phyloP scores from a whole-genome alignment of 495 filamentous ascomycete genomes.

The Bacidia gigantensis region DNA sequence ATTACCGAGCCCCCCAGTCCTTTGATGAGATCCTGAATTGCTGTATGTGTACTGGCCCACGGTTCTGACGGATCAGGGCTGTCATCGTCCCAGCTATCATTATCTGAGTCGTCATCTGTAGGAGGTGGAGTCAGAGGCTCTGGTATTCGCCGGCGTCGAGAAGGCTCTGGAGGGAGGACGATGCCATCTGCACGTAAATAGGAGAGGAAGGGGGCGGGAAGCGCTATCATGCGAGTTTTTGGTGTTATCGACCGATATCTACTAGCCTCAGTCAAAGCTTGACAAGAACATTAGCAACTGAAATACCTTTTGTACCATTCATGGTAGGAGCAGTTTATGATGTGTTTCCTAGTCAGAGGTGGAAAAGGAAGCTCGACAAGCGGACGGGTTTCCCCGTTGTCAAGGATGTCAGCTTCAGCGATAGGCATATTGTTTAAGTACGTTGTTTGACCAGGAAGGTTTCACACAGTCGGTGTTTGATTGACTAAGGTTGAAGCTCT shows the following conservation, averaged over 20 bases:
- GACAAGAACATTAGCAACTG: neutral
- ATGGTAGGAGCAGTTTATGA: slow-evolving; percentile 88
- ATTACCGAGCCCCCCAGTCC: slow-evolving; percentile 69
- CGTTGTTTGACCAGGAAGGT: too few species aligned
- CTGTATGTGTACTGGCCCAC: slow-evolving; percentile 60
- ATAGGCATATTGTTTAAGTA: slow-evolving; percentile 4
- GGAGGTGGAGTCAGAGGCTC: slow-evolving; percentile 17
- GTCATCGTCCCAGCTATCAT: slow-evolving; percentile 26
- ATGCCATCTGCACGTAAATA: slow-evolving; percentile 94
- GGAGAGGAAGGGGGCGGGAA: slow-evolving; percentile 57
- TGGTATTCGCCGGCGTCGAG: neutral
- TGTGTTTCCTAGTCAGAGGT: slow-evolving; percentile 69
- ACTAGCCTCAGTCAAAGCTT: slow-evolving; percentile 9
- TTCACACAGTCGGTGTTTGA: too few species aligned
- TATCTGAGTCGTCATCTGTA: slow-evolving; percentile 25
- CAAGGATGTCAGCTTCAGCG: slow-evolving; percentile 2
- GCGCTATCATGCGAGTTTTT: slow-evolving; percentile 69
- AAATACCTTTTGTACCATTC: slow-evolving; percentile 69
- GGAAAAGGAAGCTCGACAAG: slow-evolving; percentile 52
- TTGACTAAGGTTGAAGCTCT: too few species aligned
- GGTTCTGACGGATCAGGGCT: slow-evolving; percentile 39
- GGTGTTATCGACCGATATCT: slow-evolving; percentile 72
- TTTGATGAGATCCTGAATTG: slow-evolving; percentile 60
- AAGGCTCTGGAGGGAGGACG: slow-evolving; percentile 52
- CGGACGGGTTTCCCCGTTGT: slow-evolving; percentile 1